Conservation (phyloP, 805 yeast genomes). For the Wickerhamomyces pijperi region DNA sequence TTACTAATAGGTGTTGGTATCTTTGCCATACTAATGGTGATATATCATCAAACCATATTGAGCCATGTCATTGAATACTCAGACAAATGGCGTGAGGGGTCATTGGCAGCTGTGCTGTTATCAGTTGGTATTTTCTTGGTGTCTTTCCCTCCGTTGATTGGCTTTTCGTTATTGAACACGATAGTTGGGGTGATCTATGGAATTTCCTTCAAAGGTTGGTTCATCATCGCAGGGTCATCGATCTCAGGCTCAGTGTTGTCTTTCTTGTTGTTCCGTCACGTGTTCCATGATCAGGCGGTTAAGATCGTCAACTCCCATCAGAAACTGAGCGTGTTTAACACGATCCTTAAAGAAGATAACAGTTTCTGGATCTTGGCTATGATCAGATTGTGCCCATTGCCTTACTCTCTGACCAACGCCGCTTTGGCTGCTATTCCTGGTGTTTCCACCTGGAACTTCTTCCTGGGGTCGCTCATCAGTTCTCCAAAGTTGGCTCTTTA, state of each 20-base stretch:
- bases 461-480: slow-evolving; percentile 60
- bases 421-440: slow-evolving; percentile 85
- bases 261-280: slow-evolving; percentile 53
- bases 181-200: slow-evolving; percentile 79
- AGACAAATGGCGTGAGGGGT: slow-evolving; percentile 13
- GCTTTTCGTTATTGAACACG: slow-evolving; percentile 61
- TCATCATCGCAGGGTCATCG: slow-evolving; percentile 57
- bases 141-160: slow-evolving; percentile 85
- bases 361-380: slow-evolving; percentile 57
- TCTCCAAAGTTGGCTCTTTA: slow-evolving; percentile 77
- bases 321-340: slow-evolving; percentile 62
- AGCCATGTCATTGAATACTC: slow-evolving; percentile 14
- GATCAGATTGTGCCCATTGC: slow-evolving; percentile 81
- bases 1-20: not conserved
- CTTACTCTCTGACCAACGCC: slow-evolving; percentile 86
- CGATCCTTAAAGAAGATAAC: slow-evolving; percentile 61
- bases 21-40: slow-evolving; percentile 4
- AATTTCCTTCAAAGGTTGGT: slow-evolving; percentile 64
- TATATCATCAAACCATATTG: slow-evolving; percentile 12
- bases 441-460: slow-evolving; percentile 47
- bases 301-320: slow-evolving; percentile 49
- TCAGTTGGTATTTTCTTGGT: slow-evolving; percentile 32
- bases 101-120: slow-evolving; percentile 35
- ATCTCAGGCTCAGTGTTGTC: slow-evolving; percentile 66
- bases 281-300: slow-evolving; percentile 47